Conservation (phyloP, 306 rosid species). For the Pyrus betulifolia region DNA sequence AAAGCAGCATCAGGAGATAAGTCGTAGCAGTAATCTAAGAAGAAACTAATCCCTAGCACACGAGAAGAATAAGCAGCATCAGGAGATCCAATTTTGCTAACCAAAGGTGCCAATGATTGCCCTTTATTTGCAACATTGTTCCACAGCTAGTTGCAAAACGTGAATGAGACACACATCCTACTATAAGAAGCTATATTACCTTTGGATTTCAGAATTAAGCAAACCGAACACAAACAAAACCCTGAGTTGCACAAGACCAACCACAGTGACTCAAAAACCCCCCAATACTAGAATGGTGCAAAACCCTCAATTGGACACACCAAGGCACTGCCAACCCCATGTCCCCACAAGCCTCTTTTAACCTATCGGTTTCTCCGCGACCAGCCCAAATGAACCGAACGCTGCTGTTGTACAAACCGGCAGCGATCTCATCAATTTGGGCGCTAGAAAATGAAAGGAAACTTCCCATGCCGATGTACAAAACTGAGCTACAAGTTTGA, state of each 20-base stretch:
- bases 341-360: conserved; percentile 8
- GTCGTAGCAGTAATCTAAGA: background rate
- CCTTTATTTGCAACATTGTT: too few species aligned
- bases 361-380: conserved; percentile 16
- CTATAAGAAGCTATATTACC: too few species aligned
- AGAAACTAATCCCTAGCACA: background rate
- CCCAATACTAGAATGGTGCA: conserved; percentile 31
- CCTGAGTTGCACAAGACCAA: conserved; percentile 1
- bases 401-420: conserved; percentile 24
- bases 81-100: too few species aligned
- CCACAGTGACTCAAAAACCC: conserved; percentile 40
- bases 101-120: too few species aligned
- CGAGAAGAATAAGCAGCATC: conserved; percentile 5
- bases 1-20: background rate
- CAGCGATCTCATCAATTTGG: conserved; percentile 37
- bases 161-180: too few species aligned
- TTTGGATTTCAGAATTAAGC: too few species aligned
- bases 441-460: conserved; percentile 22
- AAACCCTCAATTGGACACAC: conserved; percentile 46
- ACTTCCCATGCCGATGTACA: conserved; percentile 37
- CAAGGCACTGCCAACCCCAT: conserved; percentile 26
- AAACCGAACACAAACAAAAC: too few species aligned
- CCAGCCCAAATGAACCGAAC: conserved; percentile 32
- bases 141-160: too few species aligned
- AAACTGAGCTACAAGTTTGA: conserved; percentile 33